Percentiles rank a stretch among this genome's conserved stretches.
These are phyloP conservation scores for Nakataea oryzae DNA, from an alignment of 2,329 filamentous ascomycete genomes.

Conservation along the genomic window DNA sequence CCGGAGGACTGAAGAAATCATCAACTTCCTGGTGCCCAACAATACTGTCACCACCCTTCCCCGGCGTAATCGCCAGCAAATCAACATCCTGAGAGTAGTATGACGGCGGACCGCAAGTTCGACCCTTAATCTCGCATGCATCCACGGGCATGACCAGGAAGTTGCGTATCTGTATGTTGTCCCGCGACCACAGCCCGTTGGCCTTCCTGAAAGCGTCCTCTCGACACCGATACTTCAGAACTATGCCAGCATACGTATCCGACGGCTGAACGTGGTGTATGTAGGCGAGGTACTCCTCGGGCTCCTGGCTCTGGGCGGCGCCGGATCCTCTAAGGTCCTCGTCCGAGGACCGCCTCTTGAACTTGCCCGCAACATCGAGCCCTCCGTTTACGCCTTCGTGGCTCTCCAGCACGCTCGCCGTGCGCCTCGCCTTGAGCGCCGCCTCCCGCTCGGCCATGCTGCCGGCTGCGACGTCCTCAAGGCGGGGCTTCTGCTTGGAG, in stretches of 20 bases:
- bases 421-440: slow-evolving; percentile 43
- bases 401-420: slow-evolving; percentile 49
- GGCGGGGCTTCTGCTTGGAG: slow-evolving; percentile 21
- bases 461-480: slow-evolving; percentile 42
- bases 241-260: slow-evolving; percentile 85
- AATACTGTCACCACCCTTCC: not conserved
- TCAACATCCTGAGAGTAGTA: slow-evolving; percentile 32
- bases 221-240: slow-evolving; percentile 81
- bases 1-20: slow-evolving; percentile 28
- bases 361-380: slow-evolving; percentile 41
- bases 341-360: slow-evolving; percentile 61
- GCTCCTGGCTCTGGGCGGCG: slow-evolving; percentile 40
- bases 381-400: slow-evolving; percentile 49
- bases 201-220: slow-evolving; percentile 74
- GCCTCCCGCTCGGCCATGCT: slow-evolving; percentile 38
- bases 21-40: slow-evolving; percentile 15
- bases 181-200: slow-evolving; percentile 91
- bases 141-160: slow-evolving; percentile 80
- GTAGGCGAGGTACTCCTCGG: slow-evolving; percentile 75
- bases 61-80: slow-evolving; percentile 39
- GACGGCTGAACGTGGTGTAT: slow-evolving; percentile 72
- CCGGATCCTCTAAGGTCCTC: slow-evolving; percentile 30
- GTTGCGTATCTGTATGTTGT: slow-evolving; percentile 77
- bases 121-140: slow-evolving; percentile 74
- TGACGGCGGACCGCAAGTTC: slow-evolving; percentile 47